phyloP scores from a whole-genome alignment of 1,284 basidiomycete genomes.

The Microbotryum scabiosae region DNA sequence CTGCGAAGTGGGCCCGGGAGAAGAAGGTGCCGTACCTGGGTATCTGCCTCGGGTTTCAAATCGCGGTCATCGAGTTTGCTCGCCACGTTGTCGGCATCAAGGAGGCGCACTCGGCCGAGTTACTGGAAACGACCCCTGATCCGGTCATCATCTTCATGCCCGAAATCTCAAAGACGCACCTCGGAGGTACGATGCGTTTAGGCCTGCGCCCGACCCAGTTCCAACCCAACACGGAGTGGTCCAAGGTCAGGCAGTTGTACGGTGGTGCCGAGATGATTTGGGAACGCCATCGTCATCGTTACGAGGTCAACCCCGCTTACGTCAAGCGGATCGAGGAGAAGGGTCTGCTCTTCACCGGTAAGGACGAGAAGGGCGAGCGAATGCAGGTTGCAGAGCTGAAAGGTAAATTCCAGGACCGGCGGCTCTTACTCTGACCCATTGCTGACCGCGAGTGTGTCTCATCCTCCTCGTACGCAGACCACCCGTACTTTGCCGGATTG shows the following conservation, averaged over 20 bases:
- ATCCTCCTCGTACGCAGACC: slow-evolving; percentile 50
- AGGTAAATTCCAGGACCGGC: slow-evolving; percentile 47
- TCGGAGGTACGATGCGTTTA: slow-evolving; percentile 97
- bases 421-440: too few relatives aligned
- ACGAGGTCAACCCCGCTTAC: slow-evolving; percentile 89
- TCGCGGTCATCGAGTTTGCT: slow-evolving; percentile 93
- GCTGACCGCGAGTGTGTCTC: background rate
- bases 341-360: slow-evolving; percentile 78
- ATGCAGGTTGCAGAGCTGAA: slow-evolving; percentile 93
- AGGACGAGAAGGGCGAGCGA: slow-evolving; percentile 89
- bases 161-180: slow-evolving; percentile 93
- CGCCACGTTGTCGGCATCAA: slow-evolving; percentile 69
- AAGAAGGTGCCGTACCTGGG: slow-evolving; percentile 91
- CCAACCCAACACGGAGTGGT: slow-evolving; percentile 53
- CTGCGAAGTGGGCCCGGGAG: slow-evolving; percentile 93
- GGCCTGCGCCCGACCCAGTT: slow-evolving; percentile 92
- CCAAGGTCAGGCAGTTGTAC: slow-evolving; percentile 69
- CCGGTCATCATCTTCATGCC: slow-evolving; percentile 97
- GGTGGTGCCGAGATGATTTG: slow-evolving; percentile 76
- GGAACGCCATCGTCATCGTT: slow-evolving; percentile 96
- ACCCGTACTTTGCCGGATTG: slow-evolving; percentile 89
- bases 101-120: slow-evolving; percentile 82
- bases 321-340: slow-evolving; percentile 64
- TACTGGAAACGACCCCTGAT: slow-evolving; percentile 52
- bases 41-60: slow-evolving; percentile 96